Evolutionary conservation across 2,329 filamentous ascomycete genomes (phyloP), one percentile per base, ranked within the genome.

Genomic region (Hyphodiscus sp.): DNA sequence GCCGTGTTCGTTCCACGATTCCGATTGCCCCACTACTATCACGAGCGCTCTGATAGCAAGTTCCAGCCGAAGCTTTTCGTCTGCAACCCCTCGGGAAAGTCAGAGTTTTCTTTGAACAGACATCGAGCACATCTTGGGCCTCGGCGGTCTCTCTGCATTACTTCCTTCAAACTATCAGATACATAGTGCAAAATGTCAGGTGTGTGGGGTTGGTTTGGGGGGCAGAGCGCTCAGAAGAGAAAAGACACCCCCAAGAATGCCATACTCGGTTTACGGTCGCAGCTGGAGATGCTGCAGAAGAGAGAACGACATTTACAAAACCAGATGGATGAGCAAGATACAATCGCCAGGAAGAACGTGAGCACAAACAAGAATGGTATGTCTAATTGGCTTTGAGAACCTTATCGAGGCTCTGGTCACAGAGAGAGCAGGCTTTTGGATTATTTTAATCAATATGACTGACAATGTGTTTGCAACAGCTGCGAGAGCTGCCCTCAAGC

Each of bases 201-300:
- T 59, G 81, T 88, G 74, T 89, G 88, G 87, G 83, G 87, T 75
- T 96, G 91, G 90, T 96, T 96, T 71, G 91, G 92, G 73, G 90
- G 90, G 67, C 82, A 81, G 62, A 81, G 82, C 66, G 85, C 85
- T 64, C 85, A 91, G 75, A 89, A 90, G 79, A 85, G 86, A 75
- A 96, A 95, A 76, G 90, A 96, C 75, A 87, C 84, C 56, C 90
- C 94, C 54, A 99, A 99, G 81, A 94, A 96, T 77, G 94, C 94
- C 63, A 99, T 99, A 67, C 78, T 99, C 53, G 82, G 82, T 56
- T 76, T 99, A 67, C 84, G 94, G 64, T 81, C 86, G 67, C 92
- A 96, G 76, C 80, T 97, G 45, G 92, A 96, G 65, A 97, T 97
- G 91, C 80, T 99, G 68, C 90, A 95, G 75, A 99, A 99, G 80